Conservation (phyloP, 306 rosid genomes). For the Begonia peltatifolia region DNA sequence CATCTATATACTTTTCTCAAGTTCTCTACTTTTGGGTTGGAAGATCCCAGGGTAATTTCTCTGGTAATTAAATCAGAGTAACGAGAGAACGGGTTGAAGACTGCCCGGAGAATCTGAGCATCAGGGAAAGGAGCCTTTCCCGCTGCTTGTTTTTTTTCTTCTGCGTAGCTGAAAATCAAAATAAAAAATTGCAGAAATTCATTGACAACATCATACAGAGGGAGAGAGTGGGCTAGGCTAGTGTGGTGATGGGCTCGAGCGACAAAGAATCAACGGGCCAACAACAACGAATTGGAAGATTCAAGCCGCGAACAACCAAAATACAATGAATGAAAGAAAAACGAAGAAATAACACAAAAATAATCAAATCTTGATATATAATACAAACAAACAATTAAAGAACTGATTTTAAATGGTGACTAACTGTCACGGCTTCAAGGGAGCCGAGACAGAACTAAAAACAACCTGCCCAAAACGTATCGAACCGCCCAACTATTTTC, state of each 20-base stretch:
- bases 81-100: not conserved
- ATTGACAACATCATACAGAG: not conserved
- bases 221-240: not conserved
- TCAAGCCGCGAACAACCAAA: too few species aligned
- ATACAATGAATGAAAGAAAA: too few species aligned
- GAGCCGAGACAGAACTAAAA: too few species aligned
- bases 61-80: not conserved
- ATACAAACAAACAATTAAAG: too few species aligned
- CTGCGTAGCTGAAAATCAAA: not conserved
- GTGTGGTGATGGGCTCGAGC: not conserved
- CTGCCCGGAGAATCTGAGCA: not conserved
- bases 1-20: slow-evolving; percentile 18
- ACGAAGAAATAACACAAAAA: too few species aligned
- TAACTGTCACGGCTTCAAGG: too few species aligned
- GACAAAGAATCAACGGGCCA: not conserved
- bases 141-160: not conserved
- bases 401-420: too few species aligned
- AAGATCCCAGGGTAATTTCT: not conserved
- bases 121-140: not conserved
- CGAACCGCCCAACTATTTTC: too few species aligned
- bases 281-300: not conserved
- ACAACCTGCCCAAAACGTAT: too few species aligned
- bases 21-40: too few species aligned
- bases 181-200: not conserved
- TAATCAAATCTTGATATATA: too few species aligned